Base-by-base conservation (phyloP, 1,284 basidiomycete species). In the Ganoderma multipileum region DNA sequence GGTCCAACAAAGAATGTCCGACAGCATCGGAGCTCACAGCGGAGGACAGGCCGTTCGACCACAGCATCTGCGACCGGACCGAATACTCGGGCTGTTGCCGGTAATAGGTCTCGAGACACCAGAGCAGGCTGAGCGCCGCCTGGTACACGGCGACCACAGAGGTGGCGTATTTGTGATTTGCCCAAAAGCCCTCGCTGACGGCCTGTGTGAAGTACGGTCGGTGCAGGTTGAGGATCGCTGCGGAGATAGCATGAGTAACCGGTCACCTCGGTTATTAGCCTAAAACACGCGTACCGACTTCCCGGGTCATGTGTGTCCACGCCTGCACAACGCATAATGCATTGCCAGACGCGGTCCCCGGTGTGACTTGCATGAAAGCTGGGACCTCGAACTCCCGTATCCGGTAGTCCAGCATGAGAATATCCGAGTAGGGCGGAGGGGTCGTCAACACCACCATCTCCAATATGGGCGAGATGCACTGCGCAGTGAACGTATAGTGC, bases 141-240 rank as follows among this genome's bases (percentile, higher is more conserved):
- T 83, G 72, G 88, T 72, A 92, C 0, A 87, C 83, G 1, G 91
- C 90, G 0, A 91, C 80, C 69, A 92, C 91, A 0, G 90, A 91
- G 0, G 86, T 86, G 0, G 89, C 86, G 60, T 77, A 75, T 87
- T 89, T 61, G 81, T 81, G 75, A 85, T 89, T 77, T 84, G 87
- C 60, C 87, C 82, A 26, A 89, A 91, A 79, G 86, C 89, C 61
- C 77, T 79, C n/a, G 26, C 88, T 87, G 71, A 93, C 86, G 1
- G 91, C 90, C 73, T 90, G 88, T 1, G 89, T 88, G 73, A 92
- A 92, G 80, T 89, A 92, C 64, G 84, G 84, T 33, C 90, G 83
- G 74, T 93, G 91, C 30, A 93, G 84, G 74, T 90, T 89, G 73
- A 92, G 82, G 8, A 93, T 79, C 23, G 91, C 91, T 92, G 67